These are phyloP conservation scores for Ceratocystis cacaofunesta DNA, from an alignment of 2,329 filamentous ascomycete species.

Conservation along the genomic window DNA sequence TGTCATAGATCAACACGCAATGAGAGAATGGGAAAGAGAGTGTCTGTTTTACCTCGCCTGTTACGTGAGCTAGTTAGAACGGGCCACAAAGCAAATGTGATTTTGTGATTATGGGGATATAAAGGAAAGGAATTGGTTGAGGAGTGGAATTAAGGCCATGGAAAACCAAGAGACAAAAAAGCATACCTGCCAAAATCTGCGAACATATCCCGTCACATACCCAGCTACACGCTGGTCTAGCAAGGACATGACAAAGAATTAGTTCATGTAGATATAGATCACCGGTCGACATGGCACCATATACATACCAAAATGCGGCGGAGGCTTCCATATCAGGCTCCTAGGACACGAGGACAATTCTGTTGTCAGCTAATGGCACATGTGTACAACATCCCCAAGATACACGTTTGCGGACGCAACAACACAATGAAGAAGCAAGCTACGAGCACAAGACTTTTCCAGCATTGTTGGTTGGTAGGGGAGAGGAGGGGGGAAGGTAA, in stretches of 20 bases:
- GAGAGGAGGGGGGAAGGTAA: neutral
- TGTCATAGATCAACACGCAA: no score
- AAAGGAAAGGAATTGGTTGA: neutral
- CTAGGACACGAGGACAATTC: conserved; percentile 25
- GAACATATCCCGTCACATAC: conserved; percentile 85
- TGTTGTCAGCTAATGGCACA: no score
- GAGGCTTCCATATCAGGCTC: conserved; percentile 96
- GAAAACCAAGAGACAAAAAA: neutral
- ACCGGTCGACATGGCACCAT: neutral
- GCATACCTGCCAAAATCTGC: conserved; percentile 93
- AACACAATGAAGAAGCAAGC: no score
- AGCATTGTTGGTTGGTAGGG: neutral
- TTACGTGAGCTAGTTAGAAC: neutral
- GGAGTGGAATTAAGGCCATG: neutral
- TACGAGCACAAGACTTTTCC: no score
- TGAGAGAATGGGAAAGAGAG: neutral
- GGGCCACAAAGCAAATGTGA: neutral
- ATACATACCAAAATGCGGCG: conserved; percentile 86
- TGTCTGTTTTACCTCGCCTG: neutral
- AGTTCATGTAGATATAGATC: no score
- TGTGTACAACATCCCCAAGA: no score
- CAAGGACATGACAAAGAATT: conserved; percentile 3
- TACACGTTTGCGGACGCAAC: no score
- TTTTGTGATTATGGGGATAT: neutral
- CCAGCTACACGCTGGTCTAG: conserved; percentile 72